Conservation (phyloP, 2,329 filamentous ascomycete species). For the Scytalidium sp. region DNA sequence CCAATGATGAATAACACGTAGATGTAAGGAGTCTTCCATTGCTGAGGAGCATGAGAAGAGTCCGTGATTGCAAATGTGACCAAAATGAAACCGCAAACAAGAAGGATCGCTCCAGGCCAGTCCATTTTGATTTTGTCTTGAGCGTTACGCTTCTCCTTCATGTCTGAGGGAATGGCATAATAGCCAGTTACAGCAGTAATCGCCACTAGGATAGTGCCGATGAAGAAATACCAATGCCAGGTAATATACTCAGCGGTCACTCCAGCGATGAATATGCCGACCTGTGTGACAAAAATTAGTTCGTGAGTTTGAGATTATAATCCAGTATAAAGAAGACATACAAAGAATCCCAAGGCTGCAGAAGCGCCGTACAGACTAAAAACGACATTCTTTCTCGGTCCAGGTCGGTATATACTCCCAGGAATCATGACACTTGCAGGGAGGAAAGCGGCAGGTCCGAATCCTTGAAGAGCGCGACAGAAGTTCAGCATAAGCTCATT, state of each 20-base stretch:
- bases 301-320: constrained; percentile 45
- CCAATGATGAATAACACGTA: constrained; percentile 63
- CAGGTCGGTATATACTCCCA: constrained; percentile 62
- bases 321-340: constrained; percentile 48
- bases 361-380: constrained; percentile 55
- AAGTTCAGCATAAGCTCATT: constrained; percentile 69
- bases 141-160: constrained; percentile 28
- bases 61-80: constrained; percentile 75
- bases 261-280: constrained; percentile 64
- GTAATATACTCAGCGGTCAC: constrained; percentile 53
- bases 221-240: constrained; percentile 69
- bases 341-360: constrained; percentile 53
- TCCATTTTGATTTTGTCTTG: constrained; percentile 57
- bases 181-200: constrained; percentile 44
- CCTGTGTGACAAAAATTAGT: constrained; percentile 31
- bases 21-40: constrained; percentile 75
- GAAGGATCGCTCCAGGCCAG: constrained; percentile 59
- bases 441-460: constrained; percentile 70
- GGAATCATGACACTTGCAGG: constrained; percentile 66
- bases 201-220: constrained; percentile 52
- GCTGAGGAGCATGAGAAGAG: constrained; percentile 62
- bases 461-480: constrained; percentile 70
- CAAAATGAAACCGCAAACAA: constrained; percentile 63
- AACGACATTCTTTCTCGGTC: constrained; percentile 66
- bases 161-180: constrained; percentile 48